Conservation (phyloP, 768 basidiomycete genomes). For the Panellus pusillus region DNA sequence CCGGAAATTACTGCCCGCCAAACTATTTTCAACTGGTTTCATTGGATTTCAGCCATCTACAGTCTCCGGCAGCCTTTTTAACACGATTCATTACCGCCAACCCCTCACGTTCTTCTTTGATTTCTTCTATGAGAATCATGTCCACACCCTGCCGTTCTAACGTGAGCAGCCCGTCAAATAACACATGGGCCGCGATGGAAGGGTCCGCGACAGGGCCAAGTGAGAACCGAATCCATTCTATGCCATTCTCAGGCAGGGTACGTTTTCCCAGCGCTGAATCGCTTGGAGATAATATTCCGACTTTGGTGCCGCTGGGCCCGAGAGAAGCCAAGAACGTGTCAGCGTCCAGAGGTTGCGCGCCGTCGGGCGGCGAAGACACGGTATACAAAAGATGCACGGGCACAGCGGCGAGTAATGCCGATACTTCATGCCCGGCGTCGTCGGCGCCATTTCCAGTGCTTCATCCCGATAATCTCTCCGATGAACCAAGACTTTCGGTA, state of each 20-base stretch:
- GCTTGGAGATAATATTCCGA: conserved; percentile 70
- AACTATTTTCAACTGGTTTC: not conserved
- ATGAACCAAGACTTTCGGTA: conserved; percentile 75
- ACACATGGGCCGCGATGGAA: conserved; percentile 68
- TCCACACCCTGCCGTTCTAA: conserved; percentile 78
- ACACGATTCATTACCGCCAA: conserved; percentile 95
- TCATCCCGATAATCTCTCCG: conserved; percentile 74
- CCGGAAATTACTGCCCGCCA: no score
- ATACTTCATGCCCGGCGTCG: conserved; percentile 99
- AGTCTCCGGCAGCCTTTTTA: conserved; percentile 80
- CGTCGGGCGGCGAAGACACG: conserved; percentile 40
- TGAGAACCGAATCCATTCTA: conserved; percentile 58
- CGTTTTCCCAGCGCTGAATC: conserved; percentile 49
- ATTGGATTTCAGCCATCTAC: conserved; percentile 34
- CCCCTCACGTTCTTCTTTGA: conserved; percentile 78
- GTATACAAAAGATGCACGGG: conserved; percentile 78
- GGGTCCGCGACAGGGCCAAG: conserved; percentile 57
- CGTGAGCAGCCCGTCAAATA: conserved; percentile 86
- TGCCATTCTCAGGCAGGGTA: conserved; percentile 30
- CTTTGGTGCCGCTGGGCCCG: conserved; percentile 34
- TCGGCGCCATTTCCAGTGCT: conserved; percentile 73
- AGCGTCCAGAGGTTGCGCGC: conserved; percentile 30
- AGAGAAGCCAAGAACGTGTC: conserved; percentile 46
- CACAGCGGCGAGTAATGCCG: conserved; percentile 89
- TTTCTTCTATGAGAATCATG: conserved; percentile 82